phyloP scores from a whole-genome alignment of 148 eudicot genomes.

The Dianthus caryophyllus region DNA sequence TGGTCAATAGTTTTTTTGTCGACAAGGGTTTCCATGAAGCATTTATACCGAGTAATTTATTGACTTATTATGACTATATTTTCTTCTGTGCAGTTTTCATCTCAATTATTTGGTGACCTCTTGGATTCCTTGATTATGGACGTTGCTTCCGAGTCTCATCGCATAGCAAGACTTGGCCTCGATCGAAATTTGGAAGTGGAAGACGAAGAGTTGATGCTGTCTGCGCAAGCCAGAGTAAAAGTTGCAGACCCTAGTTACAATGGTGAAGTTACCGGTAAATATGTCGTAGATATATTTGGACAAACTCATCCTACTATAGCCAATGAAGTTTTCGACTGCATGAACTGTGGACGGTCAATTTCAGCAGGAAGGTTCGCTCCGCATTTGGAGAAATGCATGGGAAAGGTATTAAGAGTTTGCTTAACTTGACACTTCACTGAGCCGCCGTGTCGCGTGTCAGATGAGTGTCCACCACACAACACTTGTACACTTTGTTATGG shows the following conservation, averaged over 20 bases:
- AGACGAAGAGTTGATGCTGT: constrained; percentile 85
- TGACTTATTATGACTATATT: constrained; percentile 16
- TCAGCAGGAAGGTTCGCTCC: constrained; percentile 96
- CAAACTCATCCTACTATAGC: constrained; percentile 95
- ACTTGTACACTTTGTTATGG: no score
- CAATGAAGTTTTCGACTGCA: constrained; percentile 76
- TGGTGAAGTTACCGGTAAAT: constrained; percentile 68
- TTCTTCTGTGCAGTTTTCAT: constrained; percentile 58
- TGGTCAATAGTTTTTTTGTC: no score
- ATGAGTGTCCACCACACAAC: no score
- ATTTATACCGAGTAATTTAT: not conserved
- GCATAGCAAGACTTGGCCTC: constrained; percentile 81
- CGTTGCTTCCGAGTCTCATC: constrained; percentile 93
- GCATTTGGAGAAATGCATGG: constrained; percentile 99
- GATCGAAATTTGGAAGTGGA: constrained; percentile 77
- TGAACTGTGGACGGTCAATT: constrained; percentile 88
- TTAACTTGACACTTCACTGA: not conserved
- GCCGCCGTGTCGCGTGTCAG: no score
- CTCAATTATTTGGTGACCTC: constrained; percentile 58
- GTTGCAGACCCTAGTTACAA: constrained; percentile 71
- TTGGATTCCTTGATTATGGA: constrained; percentile 79
- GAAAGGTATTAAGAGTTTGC: constrained; percentile 54
- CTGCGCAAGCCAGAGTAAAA: constrained; percentile 78
- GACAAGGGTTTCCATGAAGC: no score
- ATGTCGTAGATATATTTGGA: constrained; percentile 87